Evolutionary conservation across 805 yeast species (phyloP), one percentile per base, ranked within the genome.

Genomic region (Saccharomycopsis capsularis): DNA sequence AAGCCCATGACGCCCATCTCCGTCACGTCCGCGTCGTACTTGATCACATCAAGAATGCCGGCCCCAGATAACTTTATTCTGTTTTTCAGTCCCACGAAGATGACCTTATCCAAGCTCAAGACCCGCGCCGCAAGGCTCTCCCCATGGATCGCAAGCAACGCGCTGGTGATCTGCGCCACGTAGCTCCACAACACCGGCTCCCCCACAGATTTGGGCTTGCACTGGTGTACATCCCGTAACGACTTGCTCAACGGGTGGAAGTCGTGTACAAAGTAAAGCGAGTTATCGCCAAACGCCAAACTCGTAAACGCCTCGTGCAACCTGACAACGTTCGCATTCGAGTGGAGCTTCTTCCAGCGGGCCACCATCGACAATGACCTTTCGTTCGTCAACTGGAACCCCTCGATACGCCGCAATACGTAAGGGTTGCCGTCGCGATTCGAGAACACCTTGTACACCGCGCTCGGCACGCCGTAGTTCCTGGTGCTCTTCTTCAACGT

Each of bases 281-380:
- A 81, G 42, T 74, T 72, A 57, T 85, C 93, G 40, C 87, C 91
- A 68, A 93, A 93, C 3, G 88, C 83, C 49, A 88, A 76, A 4
- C 91, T 80, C 1, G 96, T 82, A 63, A 93, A 91, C 4, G 93
- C 88, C 61, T 90, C 96, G 39, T 77, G 74, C 4, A 88, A 66
- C 37, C 75, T 71, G 1, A 85, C 85, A 21, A 87, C 68, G 57
- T 82, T 81, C 2, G 87, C 74, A 39, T 43, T 46, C 15, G 32
- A 25, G 5, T 67, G 65, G 21, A 82, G 55, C 13, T 68, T 68
- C 50, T 69, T 75, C 97, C 97, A 91, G 53, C 66, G 71, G 57
- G 81, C 79, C 48, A 85, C 75, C 4, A 74, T 65, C 35, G 72
- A 69, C 56, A 90, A 75, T 24, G 83, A 77, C 44, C 69, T 64